Percentiles rank a stretch among this genome's conserved stretches.
Evolutionary conservation across 805 yeast species (phyloP).

Genomic region (Saturnispora dispora): DNA sequence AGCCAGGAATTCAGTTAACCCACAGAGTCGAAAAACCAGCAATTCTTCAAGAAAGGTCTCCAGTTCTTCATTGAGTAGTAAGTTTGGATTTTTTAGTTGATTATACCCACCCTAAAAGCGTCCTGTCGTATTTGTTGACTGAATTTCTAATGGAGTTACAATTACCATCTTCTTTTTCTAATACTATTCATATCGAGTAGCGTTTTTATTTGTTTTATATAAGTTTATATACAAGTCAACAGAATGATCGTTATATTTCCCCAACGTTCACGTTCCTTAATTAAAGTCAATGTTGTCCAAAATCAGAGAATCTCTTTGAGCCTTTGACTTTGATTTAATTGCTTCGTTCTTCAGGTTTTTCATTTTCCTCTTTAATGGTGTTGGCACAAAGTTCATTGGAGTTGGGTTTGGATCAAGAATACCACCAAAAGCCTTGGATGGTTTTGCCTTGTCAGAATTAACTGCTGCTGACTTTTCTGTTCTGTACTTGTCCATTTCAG

Average conservation of each 20-base stretch:
- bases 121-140: not conserved
- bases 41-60: not conserved
- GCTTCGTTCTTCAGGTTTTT: slow-evolving; percentile 35
- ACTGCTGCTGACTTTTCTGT: slow-evolving; percentile 37
- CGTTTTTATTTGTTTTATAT: not conserved
- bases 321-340: slow-evolving; percentile 17
- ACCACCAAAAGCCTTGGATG: slow-evolving; percentile 70
- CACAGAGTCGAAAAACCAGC: not conserved
- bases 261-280: not conserved
- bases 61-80: slow-evolving; percentile 5
- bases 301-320: slow-evolving; percentile 31
- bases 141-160: not conserved
- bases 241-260: not conserved
- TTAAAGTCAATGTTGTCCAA: slow-evolving; percentile 6
- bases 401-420: slow-evolving; percentile 43
- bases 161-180: not conserved
- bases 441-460: slow-evolving; percentile 64
- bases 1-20: not conserved
- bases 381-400: slow-evolving; percentile 60
- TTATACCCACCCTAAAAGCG: not conserved
- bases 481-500: slow-evolving; percentile 44
- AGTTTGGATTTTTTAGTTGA: slow-evolving; percentile 4
- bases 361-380: slow-evolving; percentile 36
- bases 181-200: not conserved
- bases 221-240: not conserved